Conservation (phyloP, 2,329 filamentous ascomycete species). For the Pestalotiopsis sp. region DNA sequence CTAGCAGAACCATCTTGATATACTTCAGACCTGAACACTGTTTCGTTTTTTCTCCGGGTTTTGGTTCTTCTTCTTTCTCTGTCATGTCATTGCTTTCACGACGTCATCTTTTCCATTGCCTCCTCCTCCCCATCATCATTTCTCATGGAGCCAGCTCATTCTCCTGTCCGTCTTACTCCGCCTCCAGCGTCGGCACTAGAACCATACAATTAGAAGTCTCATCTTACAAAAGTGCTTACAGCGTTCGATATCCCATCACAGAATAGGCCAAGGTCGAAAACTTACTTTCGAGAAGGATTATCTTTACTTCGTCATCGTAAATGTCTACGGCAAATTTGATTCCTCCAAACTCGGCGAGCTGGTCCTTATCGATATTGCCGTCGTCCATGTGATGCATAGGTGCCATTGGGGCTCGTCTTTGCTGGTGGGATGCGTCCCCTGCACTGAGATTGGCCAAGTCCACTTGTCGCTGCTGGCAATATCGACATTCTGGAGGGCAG, state of each 20-base stretch:
- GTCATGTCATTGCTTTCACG: no score
- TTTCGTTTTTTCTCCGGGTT: no score
- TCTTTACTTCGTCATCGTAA: slow-evolving; percentile 16
- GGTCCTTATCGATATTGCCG: slow-evolving; percentile 14
- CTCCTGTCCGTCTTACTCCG: no score
- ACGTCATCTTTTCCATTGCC: no score
- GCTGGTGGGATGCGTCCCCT: neutral
- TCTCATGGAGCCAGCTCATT: no score
- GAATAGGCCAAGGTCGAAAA: no score
- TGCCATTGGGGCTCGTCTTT: slow-evolving; percentile 22
- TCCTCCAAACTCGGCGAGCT: slow-evolving; percentile 20
- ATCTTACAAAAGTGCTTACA: neutral
- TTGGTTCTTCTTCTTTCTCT: no score
- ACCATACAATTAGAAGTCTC: no score
- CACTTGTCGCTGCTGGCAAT: slow-evolving; percentile 19
- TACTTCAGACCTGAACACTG: no score
- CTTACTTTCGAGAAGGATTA: slow-evolving; percentile 17
- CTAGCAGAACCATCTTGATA: no score
- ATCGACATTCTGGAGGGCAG: slow-evolving; percentile 19
- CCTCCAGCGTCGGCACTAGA: no score
- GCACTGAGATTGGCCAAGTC: slow-evolving; percentile 1
- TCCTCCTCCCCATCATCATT: no score
- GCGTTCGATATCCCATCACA: slow-evolving; percentile 8
- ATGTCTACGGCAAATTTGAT: slow-evolving; percentile 23
- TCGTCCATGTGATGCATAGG: slow-evolving; percentile 23